phyloP scores from a whole-genome alignment of 371 early-diverging fungal genomes.

The Rhizopus stolonifer region DNA sequence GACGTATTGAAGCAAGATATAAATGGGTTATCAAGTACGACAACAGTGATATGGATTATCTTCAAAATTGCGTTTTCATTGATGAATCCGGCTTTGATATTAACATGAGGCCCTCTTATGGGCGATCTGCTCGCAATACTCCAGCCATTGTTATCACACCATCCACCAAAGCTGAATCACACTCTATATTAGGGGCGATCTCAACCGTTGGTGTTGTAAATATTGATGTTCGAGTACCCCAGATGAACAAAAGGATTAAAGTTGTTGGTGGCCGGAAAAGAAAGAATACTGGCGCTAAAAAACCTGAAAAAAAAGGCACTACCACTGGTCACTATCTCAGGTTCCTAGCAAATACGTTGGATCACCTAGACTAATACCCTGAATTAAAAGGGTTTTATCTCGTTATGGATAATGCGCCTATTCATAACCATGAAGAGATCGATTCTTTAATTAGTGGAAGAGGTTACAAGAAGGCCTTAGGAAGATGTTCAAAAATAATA shows the following conservation, averaged over 20 bases:
- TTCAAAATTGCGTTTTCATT: constrained; percentile 10
- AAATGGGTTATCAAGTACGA: constrained; percentile 6
- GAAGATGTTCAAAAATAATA: too few species aligned
- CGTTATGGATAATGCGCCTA: not conserved
- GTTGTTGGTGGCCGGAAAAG: too few species aligned
- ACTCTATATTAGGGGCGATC: too few species aligned
- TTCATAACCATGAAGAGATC: not conserved
- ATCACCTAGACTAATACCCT: constrained; percentile 10
- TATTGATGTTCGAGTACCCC: too few species aligned
- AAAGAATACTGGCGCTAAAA: not conserved
- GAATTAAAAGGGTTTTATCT: constrained; percentile 3
- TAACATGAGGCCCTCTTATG: not conserved
- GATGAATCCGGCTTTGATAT: too few species aligned
- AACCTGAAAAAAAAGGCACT: constrained; percentile 21
- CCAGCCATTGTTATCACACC: not conserved
- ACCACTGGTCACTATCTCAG: constrained; percentile 15
- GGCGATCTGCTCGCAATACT: not conserved
- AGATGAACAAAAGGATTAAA: too few species aligned
- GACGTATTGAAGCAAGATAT: constrained; percentile 3
- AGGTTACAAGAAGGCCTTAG: too few species aligned
- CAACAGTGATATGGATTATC: constrained; percentile 8
- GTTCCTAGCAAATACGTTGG: constrained; percentile 18
- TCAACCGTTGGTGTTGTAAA: too few species aligned
- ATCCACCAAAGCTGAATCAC: too few species aligned
- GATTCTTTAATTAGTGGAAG: not conserved